Base-by-base conservation (phyloP, 2,329 filamentous ascomycete species). In the Blastomyces emzantsi region DNA sequence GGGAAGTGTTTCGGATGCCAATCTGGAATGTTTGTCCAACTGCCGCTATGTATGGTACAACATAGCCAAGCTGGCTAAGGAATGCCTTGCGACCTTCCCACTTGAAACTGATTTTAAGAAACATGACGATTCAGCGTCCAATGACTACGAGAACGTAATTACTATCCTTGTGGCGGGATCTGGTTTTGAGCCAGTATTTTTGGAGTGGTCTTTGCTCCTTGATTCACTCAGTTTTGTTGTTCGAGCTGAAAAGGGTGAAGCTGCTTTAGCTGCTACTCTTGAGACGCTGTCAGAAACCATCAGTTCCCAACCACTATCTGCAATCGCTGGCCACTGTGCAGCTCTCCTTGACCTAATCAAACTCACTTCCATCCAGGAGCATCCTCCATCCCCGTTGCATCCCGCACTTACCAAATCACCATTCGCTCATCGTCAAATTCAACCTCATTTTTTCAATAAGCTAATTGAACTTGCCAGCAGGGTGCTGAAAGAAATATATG, bases 121-220 rank as follows among this genome's bases (percentile, higher is more conserved):
- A 67, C 81, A 76, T 17, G 80, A 64, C 78, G 84, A 45, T 73
- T 87, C 62, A 85, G 88, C 17, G n/a, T 67, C 70, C 7, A 84
- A 85, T 13, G 87, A 90, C 63, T 92, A 90, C 67, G 86, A 88
- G 9, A 85, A 88, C 61, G 77, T 89, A 30, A 81, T 87, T 19
- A 86, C 83, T 22, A 82, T 95, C 43, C 79, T 96, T 2, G 82
- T 87, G 69, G 77, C 81, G 67, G 86, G 89, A 39, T 76, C 72
- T 41, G 63, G 64, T n/a, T 72, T 74, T 66, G n/a, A 71, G 57
- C 64, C 65, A 65, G 60, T 65, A 43, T 67, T 65, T 63, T 45
- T 72, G 13, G 71, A 73, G 51, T 83, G 81, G 80, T 71, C 73
- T 60, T 65, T 78, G 0, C 77, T 93, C 0, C 85, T 90, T 61